Conservation (phyloP, 2,329 filamentous ascomycete species). For the Epichloe festucae region DNA sequence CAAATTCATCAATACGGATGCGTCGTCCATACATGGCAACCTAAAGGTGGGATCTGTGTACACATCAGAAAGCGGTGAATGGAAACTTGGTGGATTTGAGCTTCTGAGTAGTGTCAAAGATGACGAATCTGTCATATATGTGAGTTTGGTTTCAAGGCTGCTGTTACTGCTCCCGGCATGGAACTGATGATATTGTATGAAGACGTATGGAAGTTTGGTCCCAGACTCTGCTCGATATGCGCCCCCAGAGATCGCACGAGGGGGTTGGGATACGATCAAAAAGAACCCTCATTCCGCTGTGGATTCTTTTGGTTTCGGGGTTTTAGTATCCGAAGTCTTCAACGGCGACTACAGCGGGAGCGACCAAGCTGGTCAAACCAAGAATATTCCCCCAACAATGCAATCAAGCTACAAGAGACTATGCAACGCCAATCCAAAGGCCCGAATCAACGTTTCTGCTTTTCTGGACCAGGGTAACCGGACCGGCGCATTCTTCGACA, state of each 20-base stretch:
- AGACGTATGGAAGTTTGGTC: conserved; percentile 78
- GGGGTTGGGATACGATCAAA: conserved; percentile 94
- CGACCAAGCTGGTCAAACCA: conserved; percentile 76
- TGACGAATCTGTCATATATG: conserved; percentile 85
- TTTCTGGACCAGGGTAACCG: conserved; percentile 85
- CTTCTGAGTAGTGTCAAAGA: conserved; percentile 91
- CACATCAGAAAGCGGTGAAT: conserved; percentile 91
- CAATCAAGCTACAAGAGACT: conserved; percentile 83
- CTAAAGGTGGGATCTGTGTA: conserved; percentile 79
- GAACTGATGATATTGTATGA: conserved; percentile 1
- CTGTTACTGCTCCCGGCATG: not conserved
- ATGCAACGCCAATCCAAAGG: conserved; percentile 78
- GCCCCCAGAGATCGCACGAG: conserved; percentile 72
- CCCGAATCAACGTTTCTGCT: conserved; percentile 67
- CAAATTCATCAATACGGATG: conserved; percentile 93
- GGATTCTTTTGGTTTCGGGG: conserved; percentile 78
- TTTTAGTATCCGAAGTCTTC: conserved; percentile 79
- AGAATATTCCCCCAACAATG: conserved; percentile 79
- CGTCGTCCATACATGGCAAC: conserved; percentile 78
- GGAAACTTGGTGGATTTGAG: conserved; percentile 92
- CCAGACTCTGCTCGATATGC: conserved; percentile 77
- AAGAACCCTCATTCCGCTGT: conserved; percentile 67
- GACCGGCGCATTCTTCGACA: conserved; percentile 80
- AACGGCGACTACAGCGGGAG: conserved; percentile 67
- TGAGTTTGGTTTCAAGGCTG: conserved; percentile 20